Conservation (phyloP, 257 asterid species). For the Eucommia ulmoides region DNA sequence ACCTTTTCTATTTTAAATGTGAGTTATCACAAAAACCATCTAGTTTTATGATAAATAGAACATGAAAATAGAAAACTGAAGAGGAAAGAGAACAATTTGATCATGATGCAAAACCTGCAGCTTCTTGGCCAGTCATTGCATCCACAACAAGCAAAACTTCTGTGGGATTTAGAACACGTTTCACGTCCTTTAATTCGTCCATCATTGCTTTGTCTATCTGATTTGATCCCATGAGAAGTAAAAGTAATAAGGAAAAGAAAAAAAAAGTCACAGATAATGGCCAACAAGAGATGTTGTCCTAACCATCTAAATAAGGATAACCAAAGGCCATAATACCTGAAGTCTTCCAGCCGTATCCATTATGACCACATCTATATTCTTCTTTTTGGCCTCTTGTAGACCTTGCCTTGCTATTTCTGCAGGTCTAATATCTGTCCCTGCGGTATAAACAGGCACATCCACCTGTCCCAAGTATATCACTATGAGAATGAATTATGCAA, state of each 20-base stretch:
- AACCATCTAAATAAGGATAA: not conserved
- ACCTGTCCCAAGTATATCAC: slow-evolving; percentile 47
- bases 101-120: slow-evolving; percentile 76
- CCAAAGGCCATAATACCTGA: slow-evolving; percentile 45
- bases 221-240: slow-evolving; percentile 1
- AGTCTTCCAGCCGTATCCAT: slow-evolving; percentile 99
- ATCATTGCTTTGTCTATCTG: slow-evolving; percentile 78
- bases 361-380: slow-evolving; percentile 80
- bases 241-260: slow-evolving; percentile 7
- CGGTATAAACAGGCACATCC: slow-evolving; percentile 86
- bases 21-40: no score
- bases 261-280: not conserved
- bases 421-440: slow-evolving; percentile 81
- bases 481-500: slow-evolving; percentile 11
- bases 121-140: slow-evolving; percentile 99
- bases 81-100: not conserved
- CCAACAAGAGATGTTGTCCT: not conserved
- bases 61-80: not conserved
- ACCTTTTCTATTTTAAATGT: no score
- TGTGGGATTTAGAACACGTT: slow-evolving; percentile 67
- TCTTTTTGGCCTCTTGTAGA: slow-evolving; percentile 68
- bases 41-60: not conserved
- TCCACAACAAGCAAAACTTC: slow-evolving; percentile 96
- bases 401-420: slow-evolving; percentile 93
- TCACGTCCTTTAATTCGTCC: slow-evolving; percentile 94